Conservation (phyloP, 495 filamentous ascomycete genomes). For the Daldinia caldariorum region DNA sequence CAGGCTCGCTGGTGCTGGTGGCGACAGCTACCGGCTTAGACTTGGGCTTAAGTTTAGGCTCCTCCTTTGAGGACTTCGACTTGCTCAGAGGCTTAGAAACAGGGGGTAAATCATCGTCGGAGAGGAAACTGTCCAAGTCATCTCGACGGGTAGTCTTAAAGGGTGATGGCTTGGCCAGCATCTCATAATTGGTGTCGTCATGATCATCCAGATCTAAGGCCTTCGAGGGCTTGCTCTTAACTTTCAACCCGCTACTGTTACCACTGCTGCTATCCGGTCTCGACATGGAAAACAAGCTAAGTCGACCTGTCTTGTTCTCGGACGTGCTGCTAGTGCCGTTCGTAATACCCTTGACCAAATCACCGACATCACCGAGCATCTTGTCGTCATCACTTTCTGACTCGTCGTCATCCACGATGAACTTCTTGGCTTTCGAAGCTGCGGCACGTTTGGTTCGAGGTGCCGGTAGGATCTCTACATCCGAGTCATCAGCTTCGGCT, state of each 20-base stretch:
- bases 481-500: constrained; percentile 41
- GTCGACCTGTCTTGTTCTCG: constrained; percentile 61
- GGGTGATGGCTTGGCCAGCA: constrained; percentile 69
- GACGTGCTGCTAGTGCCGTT: constrained; percentile 58
- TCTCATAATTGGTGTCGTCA: constrained; percentile 87
- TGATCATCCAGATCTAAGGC: constrained; percentile 67
- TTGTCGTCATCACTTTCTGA: constrained; percentile 68
- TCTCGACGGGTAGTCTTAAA: constrained; percentile 64
- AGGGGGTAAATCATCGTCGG: constrained; percentile 64
- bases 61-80: constrained; percentile 50
- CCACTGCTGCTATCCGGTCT: constrained; percentile 75
- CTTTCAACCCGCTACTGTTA: constrained; percentile 53
- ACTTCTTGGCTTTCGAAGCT: constrained; percentile 55
- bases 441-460: constrained; percentile 55
- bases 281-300: constrained; percentile 75
- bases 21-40: constrained; percentile 50
- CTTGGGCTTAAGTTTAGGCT: constrained; percentile 55
- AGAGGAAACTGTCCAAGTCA: constrained; percentile 69
- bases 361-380: constrained; percentile 83
- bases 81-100: constrained; percentile 54
- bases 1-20: constrained; percentile 33
- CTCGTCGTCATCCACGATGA: constrained; percentile 58
- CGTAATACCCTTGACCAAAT: constrained; percentile 90
- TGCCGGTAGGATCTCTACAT: constrained; percentile 42
- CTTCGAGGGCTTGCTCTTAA: constrained; percentile 63